Conservation (phyloP, 2,329 filamentous ascomycete species). For the Colletotrichum sp. region DNA sequence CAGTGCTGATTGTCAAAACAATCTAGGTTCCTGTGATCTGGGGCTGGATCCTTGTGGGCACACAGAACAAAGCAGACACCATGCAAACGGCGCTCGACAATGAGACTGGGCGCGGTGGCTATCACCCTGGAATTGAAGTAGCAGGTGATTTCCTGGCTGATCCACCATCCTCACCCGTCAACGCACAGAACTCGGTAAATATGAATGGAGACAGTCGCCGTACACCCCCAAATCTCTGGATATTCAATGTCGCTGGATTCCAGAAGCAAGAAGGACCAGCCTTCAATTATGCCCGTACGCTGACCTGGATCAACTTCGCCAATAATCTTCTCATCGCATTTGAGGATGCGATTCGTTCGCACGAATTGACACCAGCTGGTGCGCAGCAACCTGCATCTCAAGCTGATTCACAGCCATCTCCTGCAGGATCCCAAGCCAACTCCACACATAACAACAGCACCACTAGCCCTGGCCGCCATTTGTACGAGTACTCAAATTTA, state of each 20-base stretch:
- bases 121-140: neutral
- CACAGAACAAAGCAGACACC: neutral
- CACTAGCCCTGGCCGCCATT: too few relatives aligned
- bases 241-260: neutral
- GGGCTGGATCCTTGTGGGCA: neutral
- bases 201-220: too few relatives aligned
- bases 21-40: neutral
- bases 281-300: accelerated
- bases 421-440: too few relatives aligned
- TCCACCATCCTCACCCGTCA: too few relatives aligned
- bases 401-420: neutral
- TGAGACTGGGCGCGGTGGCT: too few relatives aligned
- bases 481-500: neutral
- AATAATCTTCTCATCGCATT: accelerated
- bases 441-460: too few relatives aligned
- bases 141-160: accelerated
- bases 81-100: neutral
- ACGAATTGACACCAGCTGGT: accelerated
- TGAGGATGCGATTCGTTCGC: neutral
- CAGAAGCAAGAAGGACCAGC: neutral
- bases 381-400: neutral
- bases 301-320: neutral
- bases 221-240: too few relatives aligned
- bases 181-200: too few relatives aligned
- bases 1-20: too few relatives aligned